Evolutionary conservation across 345 rosid genomes (phyloP).

Genomic region (Lepidium aucheri): DNA sequence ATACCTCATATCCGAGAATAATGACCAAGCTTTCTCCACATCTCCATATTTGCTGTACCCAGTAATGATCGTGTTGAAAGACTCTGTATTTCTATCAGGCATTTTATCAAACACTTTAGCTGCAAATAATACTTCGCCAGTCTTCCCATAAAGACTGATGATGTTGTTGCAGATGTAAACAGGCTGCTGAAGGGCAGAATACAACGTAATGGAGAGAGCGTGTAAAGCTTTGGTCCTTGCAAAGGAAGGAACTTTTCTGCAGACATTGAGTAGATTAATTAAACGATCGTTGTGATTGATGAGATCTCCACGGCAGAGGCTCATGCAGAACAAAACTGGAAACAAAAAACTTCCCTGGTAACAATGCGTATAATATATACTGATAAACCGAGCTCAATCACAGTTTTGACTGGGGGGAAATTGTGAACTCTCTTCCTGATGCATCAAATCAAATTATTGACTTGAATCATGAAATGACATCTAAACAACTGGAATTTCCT

Average conservation of each 20-base stretch:
- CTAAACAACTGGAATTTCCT: neutral
- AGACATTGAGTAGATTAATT: constrained; percentile 37
- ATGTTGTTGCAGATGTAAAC: constrained; percentile 54
- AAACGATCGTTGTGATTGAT: constrained; percentile 36
- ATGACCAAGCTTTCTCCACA: constrained; percentile 34
- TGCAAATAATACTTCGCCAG: constrained; percentile 33
- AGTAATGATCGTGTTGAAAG: constrained; percentile 51
- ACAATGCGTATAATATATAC: neutral
- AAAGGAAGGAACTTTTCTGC: constrained; percentile 41
- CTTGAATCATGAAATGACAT: neutral
- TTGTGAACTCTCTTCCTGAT: neutral
- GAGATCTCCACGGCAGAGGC: constrained; percentile 30
- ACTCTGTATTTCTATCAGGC: constrained; percentile 46
- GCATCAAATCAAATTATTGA: neutral
- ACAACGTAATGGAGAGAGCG: constrained; percentile 51
- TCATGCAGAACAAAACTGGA: constrained; percentile 33
- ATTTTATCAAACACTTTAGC: constrained; percentile 61
- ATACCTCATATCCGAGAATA: constrained; percentile 43
- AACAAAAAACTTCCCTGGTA: neutral
- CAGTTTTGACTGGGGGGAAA: neutral
- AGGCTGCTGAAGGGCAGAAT: constrained; percentile 35
- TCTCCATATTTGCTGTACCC: constrained; percentile 35
- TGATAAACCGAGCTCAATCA: neutral
- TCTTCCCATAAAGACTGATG: constrained; percentile 26
- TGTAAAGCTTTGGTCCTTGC: constrained; percentile 49